Percentiles rank a stretch among this genome's conserved stretches.
These are phyloP conservation scores for Phytophthora citrophthora DNA, from an alignment of 352 stramenopile species.

Conservation along the genomic window DNA sequence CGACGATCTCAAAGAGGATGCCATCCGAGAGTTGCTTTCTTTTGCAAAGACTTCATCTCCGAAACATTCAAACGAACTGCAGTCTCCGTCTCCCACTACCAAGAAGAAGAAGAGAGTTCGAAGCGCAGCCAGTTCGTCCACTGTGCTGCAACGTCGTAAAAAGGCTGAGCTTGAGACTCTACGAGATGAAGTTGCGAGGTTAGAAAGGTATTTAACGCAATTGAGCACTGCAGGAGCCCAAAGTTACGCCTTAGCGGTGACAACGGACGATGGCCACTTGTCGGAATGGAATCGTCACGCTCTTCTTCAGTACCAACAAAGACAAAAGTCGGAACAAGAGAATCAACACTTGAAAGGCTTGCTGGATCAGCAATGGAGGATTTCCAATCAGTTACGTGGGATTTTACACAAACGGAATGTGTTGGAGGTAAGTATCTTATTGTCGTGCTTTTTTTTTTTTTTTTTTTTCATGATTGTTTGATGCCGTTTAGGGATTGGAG, in stretches of 20 bases:
- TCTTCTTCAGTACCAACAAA: conserved; percentile 12
- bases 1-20: background rate
- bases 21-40: background rate
- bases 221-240: background rate
- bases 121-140: conserved; percentile 21
- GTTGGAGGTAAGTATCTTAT: conserved; percentile 9
- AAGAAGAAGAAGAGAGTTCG: conserved; percentile 8
- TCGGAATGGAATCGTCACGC: conserved; percentile 12
- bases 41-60: too few relatives aligned
- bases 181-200: conserved; percentile 7
- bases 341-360: conserved; percentile 14
- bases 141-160: conserved; percentile 17
- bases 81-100: background rate
- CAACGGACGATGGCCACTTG: background rate
- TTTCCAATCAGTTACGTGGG: background rate
- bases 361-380: conserved; percentile 2
- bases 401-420: conserved; percentile 17
- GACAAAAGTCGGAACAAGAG: background rate
- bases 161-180: conserved; percentile 22
- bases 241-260: background rate
- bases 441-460: background rate
- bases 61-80: background rate
- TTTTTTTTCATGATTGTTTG: background rate
- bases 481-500: conserved; percentile 9
- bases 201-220: conserved; percentile 6